Conservation (phyloP, 225 moss, liverwort and hornwort species). For the Bryoerythrophyllum caledonicum region DNA sequence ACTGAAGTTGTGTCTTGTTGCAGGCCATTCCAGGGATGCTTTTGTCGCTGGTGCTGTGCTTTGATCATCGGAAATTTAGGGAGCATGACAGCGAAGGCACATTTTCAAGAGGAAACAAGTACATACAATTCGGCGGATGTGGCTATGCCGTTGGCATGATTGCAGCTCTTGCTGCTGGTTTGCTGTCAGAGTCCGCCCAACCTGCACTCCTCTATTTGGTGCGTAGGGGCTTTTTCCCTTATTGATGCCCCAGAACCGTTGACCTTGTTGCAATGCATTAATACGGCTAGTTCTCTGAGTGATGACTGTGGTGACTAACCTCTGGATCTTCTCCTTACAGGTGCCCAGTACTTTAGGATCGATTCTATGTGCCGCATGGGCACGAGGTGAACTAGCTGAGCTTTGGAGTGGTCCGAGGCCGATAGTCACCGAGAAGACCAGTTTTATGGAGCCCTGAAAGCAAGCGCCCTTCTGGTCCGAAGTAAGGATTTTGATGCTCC, state of each 20-base stretch:
- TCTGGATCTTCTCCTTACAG: conserved; percentile 21
- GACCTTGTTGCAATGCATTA: conserved; percentile 11
- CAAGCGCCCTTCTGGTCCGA: background rate
- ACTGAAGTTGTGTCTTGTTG: background rate
- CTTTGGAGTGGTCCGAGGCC: conserved; percentile 97
- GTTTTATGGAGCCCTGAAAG: conserved; percentile 69
- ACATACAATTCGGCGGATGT: conserved; percentile 76
- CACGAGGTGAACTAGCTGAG: conserved; percentile 81
- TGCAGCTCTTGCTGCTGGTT: conserved; percentile 87
- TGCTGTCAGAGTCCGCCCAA: conserved; percentile 75
- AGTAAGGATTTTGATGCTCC: conserved; percentile 7
- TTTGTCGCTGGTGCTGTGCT: conserved; percentile 86
- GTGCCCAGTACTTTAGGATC: conserved; percentile 57
- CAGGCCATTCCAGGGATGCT: conserved; percentile 99
- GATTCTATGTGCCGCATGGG: conserved; percentile 73
- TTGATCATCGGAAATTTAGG: conserved; percentile 84
- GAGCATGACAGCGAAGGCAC: conserved; percentile 70
- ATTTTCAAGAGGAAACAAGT: conserved; percentile 71
- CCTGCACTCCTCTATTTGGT: conserved; percentile 96
- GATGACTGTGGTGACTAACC: background rate
- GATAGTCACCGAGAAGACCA: conserved; percentile 80
- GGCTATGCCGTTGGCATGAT: conserved; percentile 79
- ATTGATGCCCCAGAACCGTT: background rate
- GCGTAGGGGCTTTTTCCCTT: conserved; percentile 13
- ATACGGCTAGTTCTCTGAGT: background rate